phyloP scores from a whole-genome alignment of 371 early-diverging fungal genomes.

The Mortierella sp. region DNA sequence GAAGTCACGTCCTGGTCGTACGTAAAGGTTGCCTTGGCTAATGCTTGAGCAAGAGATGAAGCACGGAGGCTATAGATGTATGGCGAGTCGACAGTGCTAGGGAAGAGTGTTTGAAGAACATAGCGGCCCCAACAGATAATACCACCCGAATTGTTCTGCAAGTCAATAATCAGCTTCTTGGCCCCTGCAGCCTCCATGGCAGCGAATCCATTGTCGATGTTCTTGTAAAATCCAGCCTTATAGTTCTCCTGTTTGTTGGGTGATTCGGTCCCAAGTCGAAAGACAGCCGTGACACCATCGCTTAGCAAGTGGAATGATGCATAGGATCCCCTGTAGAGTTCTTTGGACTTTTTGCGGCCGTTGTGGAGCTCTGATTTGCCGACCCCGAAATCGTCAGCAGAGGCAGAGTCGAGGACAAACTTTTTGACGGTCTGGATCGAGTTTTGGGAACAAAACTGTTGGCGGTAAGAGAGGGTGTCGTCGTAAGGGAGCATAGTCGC shows the following conservation, averaged over 20 bases:
- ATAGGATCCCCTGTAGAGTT: conserved; percentile 44
- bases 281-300: conserved; percentile 46
- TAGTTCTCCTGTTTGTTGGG: conserved; percentile 22
- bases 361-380: neutral
- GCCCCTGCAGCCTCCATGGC: conserved; percentile 40
- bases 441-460: conserved; percentile 38
- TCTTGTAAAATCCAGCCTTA: conserved; percentile 34
- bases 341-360: conserved; percentile 26
- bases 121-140: conserved; percentile 59
- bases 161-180: conserved; percentile 43
- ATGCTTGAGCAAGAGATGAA: conserved; percentile 41
- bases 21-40: conserved; percentile 35
- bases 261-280: conserved; percentile 50
- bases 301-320: conserved; percentile 51
- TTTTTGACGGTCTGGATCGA: conserved; percentile 42
- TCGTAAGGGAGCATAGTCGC: conserved; percentile 35
- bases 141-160: conserved; percentile 59
- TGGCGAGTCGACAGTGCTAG: conserved; percentile 42
- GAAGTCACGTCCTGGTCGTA: conserved; percentile 25
- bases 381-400: conserved; percentile 38
- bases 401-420: conserved; percentile 49
- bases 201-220: conserved; percentile 49
- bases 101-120: conserved; percentile 56
- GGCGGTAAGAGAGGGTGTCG: conserved; percentile 24
- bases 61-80: conserved; percentile 51